Base-by-base conservation (phyloP, 225 moss, liverwort and hornwort genomes). In the Physcomitrellopsis africana region DNA sequence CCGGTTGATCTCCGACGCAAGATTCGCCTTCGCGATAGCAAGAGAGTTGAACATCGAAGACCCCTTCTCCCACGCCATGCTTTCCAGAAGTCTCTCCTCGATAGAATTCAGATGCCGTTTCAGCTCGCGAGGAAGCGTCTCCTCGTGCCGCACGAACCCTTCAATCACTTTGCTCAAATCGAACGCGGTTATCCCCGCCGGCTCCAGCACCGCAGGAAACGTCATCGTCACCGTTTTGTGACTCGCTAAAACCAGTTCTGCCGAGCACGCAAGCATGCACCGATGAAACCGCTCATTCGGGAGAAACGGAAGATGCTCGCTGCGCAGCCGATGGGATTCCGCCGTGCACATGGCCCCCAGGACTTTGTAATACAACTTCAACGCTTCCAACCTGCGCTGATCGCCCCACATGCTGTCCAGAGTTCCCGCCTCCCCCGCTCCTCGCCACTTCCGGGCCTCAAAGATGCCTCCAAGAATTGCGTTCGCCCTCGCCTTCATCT, bases 171-270 rank as follows among this genome's bases (percentile, higher is more conserved):
- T 99, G 77, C 97, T 90, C 66, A 99, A 66, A 74, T 99, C 95
- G 79, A 99, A 99, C 69, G 94, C 97, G 59, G 97, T 94, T 68
- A 99, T 95, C 72, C 95, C 95, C 73, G 93, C 60, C 23, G 97
- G 91, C 75, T 93, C 93, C 83, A 99, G 77, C 70, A 99, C 95
- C 68, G 93, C 93, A 76, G 94, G 97, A 80, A 99, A 99, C 54
- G 97, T 95, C 97, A 99, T 99, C 18, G 93, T 99, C 43, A 95
- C 93, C n/a, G 95, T 94, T 80, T 95, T 99, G 78, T 99, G 97
- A 43, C 92, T 95, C 51, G 93, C 93, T 22, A 99, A 80, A 67
- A 99, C 97, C n/a, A 99, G 76, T 78, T 99, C 97, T 37, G 97
- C 95, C 72, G 97, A 92, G 71, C 94, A 99, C 17, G 97, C 93